Evolutionary conservation across 257 asterid genomes (phyloP).

Genomic region (Nicotiana knightiana): DNA sequence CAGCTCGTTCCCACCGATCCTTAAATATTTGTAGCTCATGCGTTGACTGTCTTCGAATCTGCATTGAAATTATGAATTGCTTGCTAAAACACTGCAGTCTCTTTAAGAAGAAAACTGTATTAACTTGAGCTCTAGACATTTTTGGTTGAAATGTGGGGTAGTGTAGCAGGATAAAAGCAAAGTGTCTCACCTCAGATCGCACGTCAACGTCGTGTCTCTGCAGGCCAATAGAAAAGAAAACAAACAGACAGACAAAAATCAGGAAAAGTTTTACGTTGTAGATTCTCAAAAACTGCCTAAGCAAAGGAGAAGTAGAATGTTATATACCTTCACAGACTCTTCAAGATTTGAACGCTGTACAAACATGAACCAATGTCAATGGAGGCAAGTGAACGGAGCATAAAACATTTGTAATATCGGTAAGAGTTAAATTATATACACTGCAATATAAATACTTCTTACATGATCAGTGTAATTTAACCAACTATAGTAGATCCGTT

Average conservation of each 20-base stretch:
- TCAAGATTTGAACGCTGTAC: slow-evolving; percentile 34
- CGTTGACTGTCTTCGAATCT: slow-evolving; percentile 28
- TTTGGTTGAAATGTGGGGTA: background rate
- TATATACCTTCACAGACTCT: slow-evolving; percentile 32
- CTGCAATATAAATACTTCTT: background rate
- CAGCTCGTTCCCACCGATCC: slow-evolving; percentile 77
- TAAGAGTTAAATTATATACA: background rate
- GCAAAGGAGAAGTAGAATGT: background rate
- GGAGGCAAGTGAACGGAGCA: background rate
- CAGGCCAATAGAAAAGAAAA: background rate
- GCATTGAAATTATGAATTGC: background rate
- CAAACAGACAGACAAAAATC: background rate
- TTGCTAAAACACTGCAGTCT: background rate
- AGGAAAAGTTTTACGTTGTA: background rate
- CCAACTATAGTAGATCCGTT: too few relatives aligned
- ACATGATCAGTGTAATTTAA: background rate
- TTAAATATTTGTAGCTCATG: slow-evolving; percentile 56
- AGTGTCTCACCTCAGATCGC: slow-evolving; percentile 67
- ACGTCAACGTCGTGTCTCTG: slow-evolving; percentile 62
- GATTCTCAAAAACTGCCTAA: background rate
- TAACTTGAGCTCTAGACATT: background rate
- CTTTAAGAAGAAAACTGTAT: background rate
- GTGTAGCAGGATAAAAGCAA: background rate
- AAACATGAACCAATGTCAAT: slow-evolving; percentile 3
- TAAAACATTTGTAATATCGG: background rate